Percentiles rank a stretch among this genome's conserved stretches.
These are phyloP conservation scores for Craspedostauros australis DNA, from an alignment of 108 stramenopile genomes.

Conservation along the genomic window DNA sequence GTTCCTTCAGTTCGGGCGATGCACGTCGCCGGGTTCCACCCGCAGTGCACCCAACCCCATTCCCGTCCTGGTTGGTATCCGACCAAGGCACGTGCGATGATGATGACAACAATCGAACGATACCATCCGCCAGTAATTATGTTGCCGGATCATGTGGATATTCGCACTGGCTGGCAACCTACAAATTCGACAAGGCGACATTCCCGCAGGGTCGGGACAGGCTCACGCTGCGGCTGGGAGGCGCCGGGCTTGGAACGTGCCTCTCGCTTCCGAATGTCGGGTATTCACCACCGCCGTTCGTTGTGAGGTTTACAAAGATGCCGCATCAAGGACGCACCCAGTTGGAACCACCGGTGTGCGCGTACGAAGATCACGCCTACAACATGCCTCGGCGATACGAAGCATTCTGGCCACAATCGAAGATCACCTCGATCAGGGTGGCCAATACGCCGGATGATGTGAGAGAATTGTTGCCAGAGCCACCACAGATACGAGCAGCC, in stretches of 20 bases:
- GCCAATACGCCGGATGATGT: background rate
- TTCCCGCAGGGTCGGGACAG: slow-evolving; percentile 24
- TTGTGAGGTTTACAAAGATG: slow-evolving; percentile 4
- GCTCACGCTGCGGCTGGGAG: slow-evolving; percentile 16
- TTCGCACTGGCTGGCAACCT: slow-evolving; percentile 14
- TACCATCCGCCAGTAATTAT: too few relatives aligned
- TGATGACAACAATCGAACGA: too few relatives aligned
- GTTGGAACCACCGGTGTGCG: background rate
- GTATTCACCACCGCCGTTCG: slow-evolving; percentile 19
- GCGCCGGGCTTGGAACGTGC: slow-evolving; percentile 33
- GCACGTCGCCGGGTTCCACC: too few relatives aligned
- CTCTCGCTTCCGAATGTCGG: slow-evolving; percentile 28
- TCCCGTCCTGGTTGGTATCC: too few relatives aligned
- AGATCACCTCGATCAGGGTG: slow-evolving; percentile 13
- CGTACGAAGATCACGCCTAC: slow-evolving; percentile 29
- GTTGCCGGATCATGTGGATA: too few relatives aligned
- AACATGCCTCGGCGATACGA: slow-evolving; percentile 27
- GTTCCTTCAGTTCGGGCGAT: too few relatives aligned
- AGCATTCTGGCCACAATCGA: slow-evolving; percentile 31
- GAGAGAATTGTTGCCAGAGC: too few relatives aligned
- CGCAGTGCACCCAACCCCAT: too few relatives aligned
- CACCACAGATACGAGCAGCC: too few relatives aligned
- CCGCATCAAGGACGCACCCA: background rate
- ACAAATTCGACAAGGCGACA: slow-evolving; percentile 27
- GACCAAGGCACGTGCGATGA: too few relatives aligned